Percentiles rank a stretch among this genome's conserved stretches.
phyloP scores from a whole-genome alignment of 345 rosid species.

The Eucalyptus pauciflora region DNA sequence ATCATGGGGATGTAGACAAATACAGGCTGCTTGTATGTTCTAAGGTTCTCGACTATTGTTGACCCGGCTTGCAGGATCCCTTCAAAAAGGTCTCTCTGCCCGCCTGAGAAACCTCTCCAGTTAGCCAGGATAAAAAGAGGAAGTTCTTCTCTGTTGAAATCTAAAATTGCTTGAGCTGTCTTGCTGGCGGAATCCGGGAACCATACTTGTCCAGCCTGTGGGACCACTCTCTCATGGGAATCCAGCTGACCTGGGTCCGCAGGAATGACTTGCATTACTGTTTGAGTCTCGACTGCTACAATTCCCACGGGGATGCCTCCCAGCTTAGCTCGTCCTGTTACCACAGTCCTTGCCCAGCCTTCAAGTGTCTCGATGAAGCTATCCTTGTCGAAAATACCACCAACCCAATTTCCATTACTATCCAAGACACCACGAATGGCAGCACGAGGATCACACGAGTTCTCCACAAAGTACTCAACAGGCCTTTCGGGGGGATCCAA shows the following conservation, averaged over 20 bases:
- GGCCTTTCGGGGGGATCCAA: slow-evolving; percentile 78
- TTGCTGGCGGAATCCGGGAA: slow-evolving; percentile 98
- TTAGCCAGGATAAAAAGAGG: slow-evolving; percentile 95
- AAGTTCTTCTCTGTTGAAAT: slow-evolving; percentile 91
- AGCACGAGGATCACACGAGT: slow-evolving; percentile 95
- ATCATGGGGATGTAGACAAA: slow-evolving; percentile 96
- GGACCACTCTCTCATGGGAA: slow-evolving; percentile 97
- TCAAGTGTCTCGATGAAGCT: slow-evolving; percentile 90
- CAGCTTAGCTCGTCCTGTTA: slow-evolving; percentile 98
- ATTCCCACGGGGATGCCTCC: slow-evolving; percentile 99
- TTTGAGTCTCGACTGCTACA: slow-evolving; percentile 97
- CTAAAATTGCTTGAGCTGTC: slow-evolving; percentile 95
- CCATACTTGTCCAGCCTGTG: slow-evolving; percentile 99
- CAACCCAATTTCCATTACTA: slow-evolving; percentile 72
- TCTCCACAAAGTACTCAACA: slow-evolving; percentile 85
- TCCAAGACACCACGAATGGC: slow-evolving; percentile 70
- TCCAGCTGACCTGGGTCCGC: slow-evolving; percentile 99
- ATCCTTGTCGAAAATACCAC: slow-evolving; percentile 92
- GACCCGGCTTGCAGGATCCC: slow-evolving; percentile 99
- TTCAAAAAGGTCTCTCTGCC: slow-evolving; percentile 97
- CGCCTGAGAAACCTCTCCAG: slow-evolving; percentile 99
- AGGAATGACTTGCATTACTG: slow-evolving; percentile 96
- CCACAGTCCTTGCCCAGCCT: slow-evolving; percentile 99
- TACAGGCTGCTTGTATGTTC: slow-evolving; percentile 95
- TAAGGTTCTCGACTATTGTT: slow-evolving; percentile 90